Evolutionary conservation across 768 basidiomycete species (phyloP).

Genomic region (Dacryopinax primogenitus): DNA sequence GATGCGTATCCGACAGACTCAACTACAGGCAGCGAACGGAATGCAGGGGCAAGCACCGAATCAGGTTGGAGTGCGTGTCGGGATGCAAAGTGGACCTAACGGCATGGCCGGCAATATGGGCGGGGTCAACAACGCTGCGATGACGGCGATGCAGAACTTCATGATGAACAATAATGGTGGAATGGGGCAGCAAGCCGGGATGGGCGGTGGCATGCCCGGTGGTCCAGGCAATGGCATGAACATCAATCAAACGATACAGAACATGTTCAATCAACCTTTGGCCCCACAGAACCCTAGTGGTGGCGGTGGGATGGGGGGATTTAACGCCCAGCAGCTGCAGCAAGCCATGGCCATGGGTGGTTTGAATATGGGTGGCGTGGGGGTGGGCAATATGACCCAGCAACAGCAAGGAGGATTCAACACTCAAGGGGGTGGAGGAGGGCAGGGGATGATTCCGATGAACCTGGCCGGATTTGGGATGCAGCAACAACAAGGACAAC

Average conservation of each 20-base stretch:
- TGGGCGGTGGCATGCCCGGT: neutral
- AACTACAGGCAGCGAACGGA: neutral
- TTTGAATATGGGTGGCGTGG: neutral
- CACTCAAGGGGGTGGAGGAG: neutral
- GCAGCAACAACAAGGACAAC: neutral
- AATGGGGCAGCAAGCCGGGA: neutral
- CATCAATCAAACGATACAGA: neutral
- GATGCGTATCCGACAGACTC: neutral
- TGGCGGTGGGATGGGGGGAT: neutral
- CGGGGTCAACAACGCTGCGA: neutral
- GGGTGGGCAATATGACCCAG: neutral
- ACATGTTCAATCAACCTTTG: conserved; percentile 3
- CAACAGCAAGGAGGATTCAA: conserved; percentile 1
- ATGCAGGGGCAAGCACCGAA: neutral
- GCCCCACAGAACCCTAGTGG: neutral
- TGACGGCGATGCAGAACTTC: neutral
- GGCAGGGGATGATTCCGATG: neutral
- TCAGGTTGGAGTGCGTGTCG: neutral
- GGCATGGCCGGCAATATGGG: neutral
- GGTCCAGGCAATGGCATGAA: neutral
- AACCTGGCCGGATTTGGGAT: conserved; percentile 2
- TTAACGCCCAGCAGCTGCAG: conserved; percentile 5
- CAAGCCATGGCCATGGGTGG: neutral
- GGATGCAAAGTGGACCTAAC: neutral
- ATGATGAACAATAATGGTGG: conserved; percentile 3